Evolutionary conservation across 371 early-diverging fungal species (phyloP), one percentile per base, ranked within the genome.

Genomic region (Mucor mucedo): DNA sequence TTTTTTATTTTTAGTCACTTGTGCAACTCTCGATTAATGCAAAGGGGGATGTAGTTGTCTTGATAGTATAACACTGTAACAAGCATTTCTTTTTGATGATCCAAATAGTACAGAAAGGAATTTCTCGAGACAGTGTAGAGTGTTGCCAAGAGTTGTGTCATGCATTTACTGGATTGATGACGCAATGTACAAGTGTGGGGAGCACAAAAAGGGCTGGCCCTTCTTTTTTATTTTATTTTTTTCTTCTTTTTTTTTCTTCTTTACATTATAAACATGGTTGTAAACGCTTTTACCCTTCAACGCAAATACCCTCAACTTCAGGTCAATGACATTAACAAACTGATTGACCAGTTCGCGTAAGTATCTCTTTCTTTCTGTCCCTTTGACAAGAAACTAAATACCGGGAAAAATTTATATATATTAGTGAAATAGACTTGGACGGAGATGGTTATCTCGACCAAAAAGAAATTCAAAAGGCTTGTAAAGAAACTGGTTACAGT

Each of bases 361-460:
- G 76, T 16, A 2, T 7, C 2, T 21, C 21, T 21, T 1, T 21
- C 21, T 21, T 21, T 21, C 21, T 21, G 21, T 21, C 21, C 21
- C 21, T 21, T 21, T 21, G 21, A 21, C 21, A 21, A 21, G 21
- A 21, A 21, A 21, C 21, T 21, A 21, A 21, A 21, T 21, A 21
- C 21, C 27, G 5, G 8, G 27, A 47, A 16, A 7, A 45, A 47
- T 27, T 14, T 21, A 27, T 52, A 29, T 41, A 11, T 13, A 9
- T 16, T 49, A 93, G 89, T 71, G 79, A 81, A 38, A 82, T 90
- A 47, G 91, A 90, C 68, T 68, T 91, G 47, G 90, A 92, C 66
- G 82, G 84, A 33, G 89, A 92, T 65, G 91, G 91, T 52, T 86
- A 87, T 58, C 78, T 93, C 52, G 90, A 92, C 63, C 86, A 90